A percentile compares a stretch with the other conserved stretches of the same genome.
These are phyloP conservation scores for Hyaloscypha variabilis DNA, from an alignment of 495 filamentous ascomycete species.

Conservation along the genomic window DNA sequence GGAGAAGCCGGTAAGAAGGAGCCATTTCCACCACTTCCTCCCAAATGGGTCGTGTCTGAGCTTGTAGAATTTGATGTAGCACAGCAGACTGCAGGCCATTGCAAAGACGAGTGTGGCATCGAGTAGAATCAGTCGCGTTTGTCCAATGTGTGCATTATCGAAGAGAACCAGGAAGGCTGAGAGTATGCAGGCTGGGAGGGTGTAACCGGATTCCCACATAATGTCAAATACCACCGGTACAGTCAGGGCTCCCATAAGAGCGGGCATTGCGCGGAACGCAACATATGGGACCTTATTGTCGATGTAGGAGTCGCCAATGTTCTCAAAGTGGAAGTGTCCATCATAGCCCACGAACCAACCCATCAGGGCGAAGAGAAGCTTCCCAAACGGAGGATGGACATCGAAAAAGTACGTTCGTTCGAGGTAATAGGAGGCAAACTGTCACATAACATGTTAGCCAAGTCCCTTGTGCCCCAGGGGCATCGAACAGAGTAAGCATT, in stretches of 20 bases:
- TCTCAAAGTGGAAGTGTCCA: slow-evolving; percentile 97
- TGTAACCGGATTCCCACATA: slow-evolving; percentile 99
- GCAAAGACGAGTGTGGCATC: slow-evolving; percentile 93
- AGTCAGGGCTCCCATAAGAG: slow-evolving; percentile 86
- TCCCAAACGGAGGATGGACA: slow-evolving; percentile 96
- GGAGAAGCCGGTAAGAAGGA: slow-evolving; percentile 89
- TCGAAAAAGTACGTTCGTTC: slow-evolving; percentile 99
- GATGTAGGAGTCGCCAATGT: slow-evolving; percentile 98
- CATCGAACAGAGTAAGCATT: slow-evolving; percentile 30
- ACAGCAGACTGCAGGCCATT: slow-evolving; percentile 92
- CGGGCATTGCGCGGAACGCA: slow-evolving; percentile 91
- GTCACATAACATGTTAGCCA: slow-evolving; percentile 12
- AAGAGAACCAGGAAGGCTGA: slow-evolving; percentile 88
- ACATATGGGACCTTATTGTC: slow-evolving; percentile 96
- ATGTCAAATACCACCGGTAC: slow-evolving; percentile 94
- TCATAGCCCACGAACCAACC: slow-evolving; percentile 97
- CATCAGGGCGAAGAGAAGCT: slow-evolving; percentile 87
- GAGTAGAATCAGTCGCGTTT: slow-evolving; percentile 92
- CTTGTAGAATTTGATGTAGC: slow-evolving; percentile 98
- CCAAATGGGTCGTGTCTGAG: slow-evolving; percentile 85
- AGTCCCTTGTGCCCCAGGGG: background rate
- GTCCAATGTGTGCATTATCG: slow-evolving; percentile 97
- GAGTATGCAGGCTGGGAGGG: slow-evolving; percentile 86
- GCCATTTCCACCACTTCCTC: slow-evolving; percentile 99
- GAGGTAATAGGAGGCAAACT: slow-evolving; percentile 97